Evolutionary conservation across 1,139 yeast genomes (phyloP).

Genomic region (Kurtzmaniella quercitrusa): DNA sequence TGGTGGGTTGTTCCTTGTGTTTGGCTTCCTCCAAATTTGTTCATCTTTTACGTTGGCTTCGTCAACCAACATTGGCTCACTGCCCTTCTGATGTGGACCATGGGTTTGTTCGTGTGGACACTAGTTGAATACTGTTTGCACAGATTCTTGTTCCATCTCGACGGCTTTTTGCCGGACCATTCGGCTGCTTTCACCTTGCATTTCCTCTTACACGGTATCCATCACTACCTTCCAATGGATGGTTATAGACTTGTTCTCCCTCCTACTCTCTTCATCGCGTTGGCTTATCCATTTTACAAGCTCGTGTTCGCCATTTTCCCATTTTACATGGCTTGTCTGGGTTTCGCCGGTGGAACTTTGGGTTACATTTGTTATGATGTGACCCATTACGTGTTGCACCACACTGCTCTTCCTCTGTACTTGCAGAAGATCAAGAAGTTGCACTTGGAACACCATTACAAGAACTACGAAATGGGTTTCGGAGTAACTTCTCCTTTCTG

Average conservation of each 20-base stretch:
- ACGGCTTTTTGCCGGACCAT: constrained; percentile 77
- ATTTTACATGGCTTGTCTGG: constrained; percentile 46
- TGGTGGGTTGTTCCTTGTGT: constrained; percentile 75
- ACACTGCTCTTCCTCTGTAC: constrained; percentile 69
- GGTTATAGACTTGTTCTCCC: constrained; percentile 90
- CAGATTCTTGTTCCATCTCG: constrained; percentile 91
- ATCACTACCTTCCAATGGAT: constrained; percentile 98
- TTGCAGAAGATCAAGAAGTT: constrained; percentile 78
- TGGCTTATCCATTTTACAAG: constrained; percentile 42
- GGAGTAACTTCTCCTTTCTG: constrained; percentile 94
- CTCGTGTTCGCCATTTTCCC: constrained; percentile 38
- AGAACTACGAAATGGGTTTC: constrained; percentile 91
- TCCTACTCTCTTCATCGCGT: constrained; percentile 66
- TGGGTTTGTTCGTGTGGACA: constrained; percentile 89
- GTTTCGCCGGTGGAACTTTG: constrained; percentile 89
- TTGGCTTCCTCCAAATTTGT: constrained; percentile 81
- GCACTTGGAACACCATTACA: constrained; percentile 96
- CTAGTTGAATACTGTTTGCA: constrained; percentile 83
- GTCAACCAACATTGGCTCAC: constrained; percentile 29
- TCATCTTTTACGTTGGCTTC: constrained; percentile 39
- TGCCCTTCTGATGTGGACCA: constrained; percentile 41
- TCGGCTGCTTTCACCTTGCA: constrained; percentile 73
- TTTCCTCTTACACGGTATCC: constrained; percentile 91
- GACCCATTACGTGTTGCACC: constrained; percentile 85
- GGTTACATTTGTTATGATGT: constrained; percentile 91